Percentiles rank a stretch among this genome's conserved stretches.
These are phyloP conservation scores for Penicillium waksmanii DNA, from an alignment of 495 filamentous ascomycete genomes.

Conservation along the genomic window DNA sequence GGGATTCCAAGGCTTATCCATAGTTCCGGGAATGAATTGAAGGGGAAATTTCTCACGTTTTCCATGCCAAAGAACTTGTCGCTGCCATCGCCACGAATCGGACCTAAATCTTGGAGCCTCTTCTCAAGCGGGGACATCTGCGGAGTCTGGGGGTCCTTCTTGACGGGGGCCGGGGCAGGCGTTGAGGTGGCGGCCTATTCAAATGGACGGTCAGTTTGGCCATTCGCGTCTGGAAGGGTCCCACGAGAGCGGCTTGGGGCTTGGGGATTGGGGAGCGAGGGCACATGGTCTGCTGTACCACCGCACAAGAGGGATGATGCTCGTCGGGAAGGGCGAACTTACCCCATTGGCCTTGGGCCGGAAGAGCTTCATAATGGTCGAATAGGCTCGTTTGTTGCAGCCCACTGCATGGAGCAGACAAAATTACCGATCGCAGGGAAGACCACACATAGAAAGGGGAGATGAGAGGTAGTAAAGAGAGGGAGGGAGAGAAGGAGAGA, in stretches of 20 bases:
- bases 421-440: constrained; percentile 5
- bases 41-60: constrained; percentile 63
- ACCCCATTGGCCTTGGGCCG: constrained; percentile 48
- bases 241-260: constrained; percentile 12
- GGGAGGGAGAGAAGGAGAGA: constrained; percentile 10
- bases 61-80: constrained; percentile 99
- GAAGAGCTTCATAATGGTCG: constrained; percentile 47
- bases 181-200: constrained; percentile 48
- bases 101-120: constrained; percentile 76
- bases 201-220: constrained; percentile 20
- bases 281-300: constrained; percentile 21
- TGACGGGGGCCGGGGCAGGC: constrained; percentile 49
- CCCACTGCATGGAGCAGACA: constrained; percentile 40
- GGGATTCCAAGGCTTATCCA: background rate
- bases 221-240: constrained; percentile 20
- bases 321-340: constrained; percentile 24
- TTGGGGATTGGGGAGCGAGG: too few species aligned
- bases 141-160: constrained; percentile 71
- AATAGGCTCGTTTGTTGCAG: constrained; percentile 26
- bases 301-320: constrained; percentile 22
- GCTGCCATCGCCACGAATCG: constrained; percentile 82
- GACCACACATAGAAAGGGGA: constrained; percentile 19
- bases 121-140: constrained; percentile 82
- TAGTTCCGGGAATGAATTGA: too few species aligned
- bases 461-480: background rate